Evolutionary conservation across 2,329 filamentous ascomycete genomes (phyloP), one percentile per base, ranked within the genome.

Genomic region (Cladosporium sp.): DNA sequence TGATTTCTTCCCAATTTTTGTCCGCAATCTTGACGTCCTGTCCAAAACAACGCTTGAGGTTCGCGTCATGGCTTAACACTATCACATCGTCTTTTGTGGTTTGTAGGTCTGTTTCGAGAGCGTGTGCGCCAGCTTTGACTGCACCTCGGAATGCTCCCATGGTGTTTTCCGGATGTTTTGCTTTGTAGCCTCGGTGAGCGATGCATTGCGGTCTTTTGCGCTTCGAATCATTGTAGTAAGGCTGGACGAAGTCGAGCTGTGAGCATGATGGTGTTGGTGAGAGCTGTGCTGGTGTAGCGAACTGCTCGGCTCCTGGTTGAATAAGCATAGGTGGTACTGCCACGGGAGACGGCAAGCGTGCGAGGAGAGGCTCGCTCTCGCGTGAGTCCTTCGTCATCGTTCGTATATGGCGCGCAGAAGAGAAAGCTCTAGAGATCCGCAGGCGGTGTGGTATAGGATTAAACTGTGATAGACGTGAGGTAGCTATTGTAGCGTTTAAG

Each of bases 71-170:
- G 49, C 72, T 73, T 2, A 98, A 80, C 11, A 98, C 92, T 0
- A 96, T 90, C 0, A 96, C 88, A 7, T 90, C 89, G 74, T 98
- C 94, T 68, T 85, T 87, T 15, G 92, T 89, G 38, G 97, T 79
- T 76, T 96, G 93, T 10, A 97, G 79, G 74, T 98, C 94, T 21
- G 92, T 96, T 80, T 98, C 94, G 32, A 98, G 81, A 0, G 90
- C 94, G 73, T 96, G 87, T 0, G 91, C 87, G 24, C 92, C 92
- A 21, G 87, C 88, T 36, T 87, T 81, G 2, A 94, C 85, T 1
- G 93, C 93, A 32, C 85, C 89, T 66, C 82, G 82, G 79, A 97
- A 96, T 8, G 91, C 90, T 18, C 83, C 85, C 84, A 97, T 88
- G 1, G 91, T 90, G 79, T 98, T 98, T 78, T 98, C 94, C 0